These are phyloP conservation scores for Penicillium sp. DNA, from an alignment of 2,329 filamentous ascomycete genomes.

Conservation along the genomic window DNA sequence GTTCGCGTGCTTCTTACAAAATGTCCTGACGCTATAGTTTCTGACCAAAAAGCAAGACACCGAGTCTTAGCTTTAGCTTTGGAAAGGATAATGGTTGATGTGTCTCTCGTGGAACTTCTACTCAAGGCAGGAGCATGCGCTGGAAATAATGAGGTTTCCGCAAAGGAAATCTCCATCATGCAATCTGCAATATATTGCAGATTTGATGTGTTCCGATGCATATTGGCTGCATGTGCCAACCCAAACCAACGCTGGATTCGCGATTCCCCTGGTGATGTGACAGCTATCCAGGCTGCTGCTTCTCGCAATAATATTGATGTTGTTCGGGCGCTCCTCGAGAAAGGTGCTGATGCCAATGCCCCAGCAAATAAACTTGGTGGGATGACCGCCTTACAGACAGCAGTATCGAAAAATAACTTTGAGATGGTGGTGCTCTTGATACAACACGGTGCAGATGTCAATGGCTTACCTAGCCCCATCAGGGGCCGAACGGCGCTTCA, in stretches of 20 bases:
- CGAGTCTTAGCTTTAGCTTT: background rate
- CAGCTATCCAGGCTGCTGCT: conserved; percentile 18
- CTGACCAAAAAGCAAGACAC: conserved; percentile 4
- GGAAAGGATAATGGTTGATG: conserved; percentile 3
- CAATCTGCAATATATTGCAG: conserved; percentile 13
- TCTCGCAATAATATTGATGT: conserved; percentile 12
- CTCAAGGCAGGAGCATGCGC: conserved; percentile 13
- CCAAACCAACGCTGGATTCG: conserved; percentile 7
- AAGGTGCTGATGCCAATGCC: conserved; percentile 28
- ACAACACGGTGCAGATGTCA: conserved; percentile 26
- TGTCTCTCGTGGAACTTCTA: conserved; percentile 1
- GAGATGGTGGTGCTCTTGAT: conserved; percentile 22
- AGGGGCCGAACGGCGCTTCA: conserved; percentile 18
- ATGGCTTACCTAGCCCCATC: conserved; percentile 19
- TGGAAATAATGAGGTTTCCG: background rate
- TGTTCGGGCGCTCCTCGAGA: conserved; percentile 22
- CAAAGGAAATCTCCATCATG: conserved; percentile 5
- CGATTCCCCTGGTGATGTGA: conserved; percentile 3
- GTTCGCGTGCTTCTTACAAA: conserved; percentile 11
- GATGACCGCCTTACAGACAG: conserved; percentile 17
- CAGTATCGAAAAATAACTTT: conserved; percentile 8
- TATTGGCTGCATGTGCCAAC: conserved; percentile 17
- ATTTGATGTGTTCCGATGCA: conserved; percentile 12
- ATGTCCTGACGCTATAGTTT: conserved; percentile 8
- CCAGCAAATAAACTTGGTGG: conserved; percentile 7